Conservation (phyloP, 257 asterid genomes). For the Penstemon davidsonii region DNA sequence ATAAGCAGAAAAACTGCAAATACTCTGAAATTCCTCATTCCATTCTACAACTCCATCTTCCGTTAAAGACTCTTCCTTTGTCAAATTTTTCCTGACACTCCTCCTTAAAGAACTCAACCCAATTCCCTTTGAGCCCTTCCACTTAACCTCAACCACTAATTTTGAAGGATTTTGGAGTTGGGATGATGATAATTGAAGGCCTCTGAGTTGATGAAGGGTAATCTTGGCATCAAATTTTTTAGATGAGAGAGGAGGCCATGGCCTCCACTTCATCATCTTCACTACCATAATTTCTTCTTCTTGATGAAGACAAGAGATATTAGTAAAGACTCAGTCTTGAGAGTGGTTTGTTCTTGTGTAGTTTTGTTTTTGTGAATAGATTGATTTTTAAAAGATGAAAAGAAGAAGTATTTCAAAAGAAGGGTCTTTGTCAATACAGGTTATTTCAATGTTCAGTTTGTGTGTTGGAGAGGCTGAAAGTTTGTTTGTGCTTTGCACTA, state of each 20-base stretch:
- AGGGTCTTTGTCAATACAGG: conserved; percentile 23
- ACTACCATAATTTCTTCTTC: conserved; percentile 49
- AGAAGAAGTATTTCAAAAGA: not conserved
- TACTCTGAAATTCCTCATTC: conserved; percentile 62
- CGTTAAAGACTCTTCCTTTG: conserved; percentile 42
- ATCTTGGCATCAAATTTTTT: conserved; percentile 63
- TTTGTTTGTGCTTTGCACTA: not conserved
- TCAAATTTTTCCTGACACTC: conserved; percentile 53
- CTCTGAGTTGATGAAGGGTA: conserved; percentile 40
- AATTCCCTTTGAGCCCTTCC: conserved; percentile 69
- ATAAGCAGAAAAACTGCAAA: conserved; percentile 41
- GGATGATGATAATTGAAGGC: conserved; percentile 24
- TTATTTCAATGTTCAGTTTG: conserved; percentile 32
- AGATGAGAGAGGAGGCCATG: conserved; percentile 59
- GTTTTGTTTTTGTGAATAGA: not conserved
- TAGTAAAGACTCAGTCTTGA: not conserved
- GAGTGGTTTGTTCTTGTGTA: too few relatives aligned
- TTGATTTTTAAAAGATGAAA: conserved; percentile 7
- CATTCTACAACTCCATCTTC: conserved; percentile 49
- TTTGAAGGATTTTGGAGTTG: conserved; percentile 31
- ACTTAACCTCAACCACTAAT: conserved; percentile 59
- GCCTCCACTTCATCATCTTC: conserved; percentile 80
- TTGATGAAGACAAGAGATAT: not conserved
- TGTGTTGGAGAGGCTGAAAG: conserved; percentile 16
- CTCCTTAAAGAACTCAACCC: conserved; percentile 46